Base-by-base conservation (phyloP, 805 yeast genomes). In the Candida taoyuanica region DNA sequence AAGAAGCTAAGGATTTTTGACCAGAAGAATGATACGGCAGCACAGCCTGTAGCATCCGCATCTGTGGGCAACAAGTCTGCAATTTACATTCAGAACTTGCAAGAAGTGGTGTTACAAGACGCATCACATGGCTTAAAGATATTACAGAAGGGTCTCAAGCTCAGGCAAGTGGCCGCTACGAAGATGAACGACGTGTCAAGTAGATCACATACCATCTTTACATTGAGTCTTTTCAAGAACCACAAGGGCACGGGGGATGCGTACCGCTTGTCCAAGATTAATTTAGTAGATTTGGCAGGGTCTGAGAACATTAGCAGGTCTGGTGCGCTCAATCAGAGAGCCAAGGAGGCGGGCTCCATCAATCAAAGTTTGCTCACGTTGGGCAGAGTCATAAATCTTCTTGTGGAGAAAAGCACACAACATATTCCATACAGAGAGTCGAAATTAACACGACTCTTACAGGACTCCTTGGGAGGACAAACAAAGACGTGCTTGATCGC, bases 281-380 rank as follows among this genome's bases (percentile, higher is more conserved):
- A 89, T 56, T 65, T 89, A 17, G 98, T 91, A 5, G 98, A 91
- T 64, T 68, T 91, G 47, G 98, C 98, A 0, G 98, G 98, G 1
- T 85, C 95, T 5, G 98, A 91, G 58, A 89, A 89, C 56, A 81
- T 91, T 37, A 76, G 73, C 49, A 68, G 87, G 51, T 85, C 96
- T 0, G 98, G 98, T 3, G 96, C 97, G 0, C 70, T 76, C 17
- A 79, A 84, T 48, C 82, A 78, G 55, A 70, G 96, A 31, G 96
- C 96, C 0, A 79, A 87, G 48, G 98, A 91, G 56, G 96, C 97
- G 0, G 97, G 96, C 0, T 77, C 86, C 15, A 89, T 89, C 35
- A 91, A 91, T 60, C 95, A 87, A 59, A 82, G 94, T 59, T 66
- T 91, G 36, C 64, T 91, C 26, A 81, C 96, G 0, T 68, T 91